Evolutionary conservation across 2,329 filamentous ascomycete species (phyloP), one percentile per base, ranked within the genome.

Genomic region (Phaeomoniella chlamydospora): DNA sequence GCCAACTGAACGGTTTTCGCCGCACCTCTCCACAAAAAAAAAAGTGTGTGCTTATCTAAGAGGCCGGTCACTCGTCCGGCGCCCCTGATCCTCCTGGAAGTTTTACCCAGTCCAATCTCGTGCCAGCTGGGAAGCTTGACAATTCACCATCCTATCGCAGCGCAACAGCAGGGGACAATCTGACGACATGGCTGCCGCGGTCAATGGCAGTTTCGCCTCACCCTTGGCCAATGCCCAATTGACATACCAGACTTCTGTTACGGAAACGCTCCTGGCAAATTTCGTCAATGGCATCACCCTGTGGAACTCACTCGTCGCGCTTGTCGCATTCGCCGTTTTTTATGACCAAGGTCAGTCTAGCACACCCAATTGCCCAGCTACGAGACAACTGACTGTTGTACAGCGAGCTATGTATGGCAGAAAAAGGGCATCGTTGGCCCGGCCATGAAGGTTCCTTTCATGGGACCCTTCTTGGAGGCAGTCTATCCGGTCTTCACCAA

Each of bases 401-500:
- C 41, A 90, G 83, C 80, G 48, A 78, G 72, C 56, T 90, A 88
- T 55, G 66, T 84, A 45, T 66, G 68, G 51, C 73, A 74, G 49
- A 88, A 88, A 58, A 80, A 82, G 39, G 70, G 72, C 16, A 87
- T 90, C 49, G 74, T 70, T 35, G 83, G 83, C 29, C 82, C 83
- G 17, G 48, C 70, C 31, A 80, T 72, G 68, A 90, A 90, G 61
- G 66, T 79, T 39, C 83, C 83, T 30, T 88, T 90, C 53, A 86
- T 96, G 57, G 90, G 90, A n/a, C 88, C 90, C 4, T 96, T 98
- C 60, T 70, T 96, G 39, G 68, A 94, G 54, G 94, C 86, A 17
- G 68, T 96, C 49, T 78, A 93, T 58, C 90, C 90, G 39, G 84
- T 88, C 52, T 96, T 94, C 56, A 76, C 80, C 41, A 74, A 87